Evolutionary conservation across 129 eudicot species (phyloP).

Genomic region (Lonicera japonica): DNA sequence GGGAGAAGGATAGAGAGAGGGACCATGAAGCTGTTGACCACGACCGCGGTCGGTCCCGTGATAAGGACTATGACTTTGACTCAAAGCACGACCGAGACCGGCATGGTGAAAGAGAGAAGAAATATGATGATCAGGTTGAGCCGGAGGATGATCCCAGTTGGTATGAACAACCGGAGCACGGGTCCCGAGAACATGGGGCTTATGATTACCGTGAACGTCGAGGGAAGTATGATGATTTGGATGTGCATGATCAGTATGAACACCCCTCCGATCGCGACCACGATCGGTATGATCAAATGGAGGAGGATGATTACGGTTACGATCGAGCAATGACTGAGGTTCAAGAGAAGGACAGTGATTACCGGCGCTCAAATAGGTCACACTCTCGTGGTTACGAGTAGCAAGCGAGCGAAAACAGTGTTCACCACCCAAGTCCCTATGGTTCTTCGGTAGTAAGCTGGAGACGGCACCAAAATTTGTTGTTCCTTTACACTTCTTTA

Average conservation of each 20-base stretch:
- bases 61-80: slow-evolving; percentile 51
- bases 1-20: slow-evolving; percentile 48
- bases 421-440: not conserved
- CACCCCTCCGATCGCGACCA: slow-evolving; percentile 45
- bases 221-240: slow-evolving; percentile 26
- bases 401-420: slow-evolving; percentile 3
- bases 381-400: slow-evolving; percentile 47
- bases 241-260: slow-evolving; percentile 47
- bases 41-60: slow-evolving; percentile 54
- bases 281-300: slow-evolving; percentile 75
- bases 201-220: slow-evolving; percentile 47
- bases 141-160: slow-evolving; percentile 54
- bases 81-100: slow-evolving; percentile 52
- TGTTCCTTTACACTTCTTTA: not conserved
- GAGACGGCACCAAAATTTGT: not conserved
- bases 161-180: slow-evolving; percentile 54
- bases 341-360: slow-evolving; percentile 52
- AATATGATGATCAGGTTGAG: slow-evolving; percentile 31
- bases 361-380: slow-evolving; percentile 52
- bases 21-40: slow-evolving; percentile 45
- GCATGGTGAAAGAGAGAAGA: slow-evolving; percentile 35
- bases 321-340: slow-evolving; percentile 40
- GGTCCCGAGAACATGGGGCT: slow-evolving; percentile 33
- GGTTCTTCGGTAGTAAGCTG: not conserved
- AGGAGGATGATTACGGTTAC: slow-evolving; percentile 52